Evolutionary conservation across 805 yeast species (phyloP), one percentile per base, ranked within the genome.

Genomic region (Wickerhamomyces chambardii): DNA sequence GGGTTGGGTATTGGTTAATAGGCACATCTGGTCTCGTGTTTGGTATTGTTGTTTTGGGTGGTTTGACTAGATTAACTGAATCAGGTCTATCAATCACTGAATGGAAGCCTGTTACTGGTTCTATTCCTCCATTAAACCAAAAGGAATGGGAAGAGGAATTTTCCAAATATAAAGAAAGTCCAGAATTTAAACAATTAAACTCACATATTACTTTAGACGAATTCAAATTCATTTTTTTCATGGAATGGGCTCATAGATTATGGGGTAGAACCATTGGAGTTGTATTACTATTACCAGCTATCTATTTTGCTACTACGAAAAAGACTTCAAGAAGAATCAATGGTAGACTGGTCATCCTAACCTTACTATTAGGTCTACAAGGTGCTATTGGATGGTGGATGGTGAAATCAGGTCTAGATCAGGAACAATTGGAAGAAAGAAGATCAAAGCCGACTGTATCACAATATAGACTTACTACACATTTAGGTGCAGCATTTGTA

Each of bases 381-480:
- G 98, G 98, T 35, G 83, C 80, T 35, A 81, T 92, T 45, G 98
- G 98, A 24, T 92, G 98, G 98, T 92, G 99, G 99, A 92, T 92
- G 98, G 98, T 92, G 35, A 78, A 84, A 50, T 85, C 96, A 9
- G 98, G 98, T 22, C 68, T 92, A 37, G 95, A 87, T 53, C 82
- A 81, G 50, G 70, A 79, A 30, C 81, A 81, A 51, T 64, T 92
- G 32, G 72, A 70, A 17, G 87, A 81, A 44, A 73, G 95, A 55
- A 82, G 74, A 31, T 78, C 95, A 1, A 94, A 90, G 53, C 98
- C 98, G n/a, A 86, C 98, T 0, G 98, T 92, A 3, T 84, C 96
- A 5, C 97, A 85, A 53, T 92, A 92, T 55, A 73, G 98, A 57
- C 67, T 92, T 35, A 87, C 97, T 2, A 79, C 97, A 2, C 98